A percentile compares a stretch with the other conserved stretches of the same genome.
phyloP scores from a whole-genome alignment of 805 yeast species.

The Candida stauntonica region DNA sequence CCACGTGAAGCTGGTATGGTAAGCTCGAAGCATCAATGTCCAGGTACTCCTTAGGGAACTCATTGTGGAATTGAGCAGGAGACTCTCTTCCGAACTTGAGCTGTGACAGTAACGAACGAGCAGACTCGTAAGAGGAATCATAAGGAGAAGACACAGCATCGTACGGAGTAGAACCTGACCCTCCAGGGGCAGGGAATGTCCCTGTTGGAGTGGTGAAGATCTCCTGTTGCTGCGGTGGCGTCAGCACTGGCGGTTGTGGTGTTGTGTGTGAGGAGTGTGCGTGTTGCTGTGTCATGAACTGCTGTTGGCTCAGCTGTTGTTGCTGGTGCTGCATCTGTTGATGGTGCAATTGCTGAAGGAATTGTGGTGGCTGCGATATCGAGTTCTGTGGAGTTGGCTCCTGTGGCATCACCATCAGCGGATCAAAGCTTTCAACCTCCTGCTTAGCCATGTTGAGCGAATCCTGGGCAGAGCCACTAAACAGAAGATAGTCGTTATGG shows the following conservation, averaged over 20 bases:
- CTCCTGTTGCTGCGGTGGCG: conserved; percentile 12
- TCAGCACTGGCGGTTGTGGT: not conserved
- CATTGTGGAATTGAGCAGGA: conserved; percentile 21
- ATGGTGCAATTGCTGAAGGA: not conserved
- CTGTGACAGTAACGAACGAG: conserved; percentile 22
- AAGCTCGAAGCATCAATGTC: conserved; percentile 26
- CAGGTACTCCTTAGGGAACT: conserved; percentile 27
- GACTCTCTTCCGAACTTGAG: conserved; percentile 26
- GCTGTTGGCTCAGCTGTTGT: not conserved
- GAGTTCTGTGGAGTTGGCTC: not conserved
- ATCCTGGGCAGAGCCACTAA: conserved; percentile 11
- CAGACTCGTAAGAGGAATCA: conserved; percentile 23
- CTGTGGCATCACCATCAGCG: not conserved
- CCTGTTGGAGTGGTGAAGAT: conserved; percentile 17
- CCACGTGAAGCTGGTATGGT: conserved; percentile 47
- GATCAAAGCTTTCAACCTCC: not conserved
- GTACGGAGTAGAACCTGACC: conserved; percentile 1
- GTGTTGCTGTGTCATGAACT: conserved; percentile 2
- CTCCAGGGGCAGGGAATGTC: not conserved
- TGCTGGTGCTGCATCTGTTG: conserved; percentile 1
- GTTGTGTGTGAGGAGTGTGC: not conserved
- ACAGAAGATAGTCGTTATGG: conserved; percentile 20
- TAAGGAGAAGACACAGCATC: conserved; percentile 1
- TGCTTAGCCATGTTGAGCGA: not conserved
- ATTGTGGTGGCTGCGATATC: not conserved